Conservation (phyloP, 1,139 yeast species). For the Yamadazyma jaroonii region DNA sequence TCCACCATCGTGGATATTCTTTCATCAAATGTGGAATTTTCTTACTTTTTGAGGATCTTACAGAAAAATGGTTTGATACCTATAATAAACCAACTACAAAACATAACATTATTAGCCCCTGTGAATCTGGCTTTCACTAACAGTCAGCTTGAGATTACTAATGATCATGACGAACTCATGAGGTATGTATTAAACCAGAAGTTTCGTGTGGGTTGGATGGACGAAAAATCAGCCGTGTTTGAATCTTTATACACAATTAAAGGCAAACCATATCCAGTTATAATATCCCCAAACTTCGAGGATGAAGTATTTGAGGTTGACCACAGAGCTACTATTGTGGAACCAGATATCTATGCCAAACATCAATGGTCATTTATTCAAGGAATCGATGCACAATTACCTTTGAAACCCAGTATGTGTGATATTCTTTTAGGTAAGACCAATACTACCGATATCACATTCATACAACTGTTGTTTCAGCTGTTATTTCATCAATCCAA, state of each 20-base stretch:
- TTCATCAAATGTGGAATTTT: conserved; percentile 70
- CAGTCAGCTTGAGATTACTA: conserved; percentile 9
- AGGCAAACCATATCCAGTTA: conserved; percentile 23
- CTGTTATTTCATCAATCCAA: conserved; percentile 23
- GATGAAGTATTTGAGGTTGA: conserved; percentile 43
- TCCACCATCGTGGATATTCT: conserved; percentile 73
- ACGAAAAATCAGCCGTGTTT: conserved; percentile 23
- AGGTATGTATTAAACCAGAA: conserved; percentile 37
- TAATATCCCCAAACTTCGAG: conserved; percentile 28
- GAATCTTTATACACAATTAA: conserved; percentile 26
- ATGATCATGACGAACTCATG: conserved; percentile 18
- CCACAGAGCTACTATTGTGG: conserved; percentile 51
- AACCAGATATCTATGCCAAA: conserved; percentile 61
- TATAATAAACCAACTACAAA: conserved; percentile 56
- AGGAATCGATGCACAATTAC: conserved; percentile 57
- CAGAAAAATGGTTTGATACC: conserved; percentile 74
- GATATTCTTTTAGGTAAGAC: conserved; percentile 19
- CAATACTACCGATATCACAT: conserved; percentile 18
- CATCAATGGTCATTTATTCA: conserved; percentile 74
- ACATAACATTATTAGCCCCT: conserved; percentile 83
- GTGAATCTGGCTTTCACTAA: conserved; percentile 70
- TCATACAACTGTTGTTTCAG: conserved; percentile 28
- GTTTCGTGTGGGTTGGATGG: conserved; percentile 34
- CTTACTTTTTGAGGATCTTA: conserved; percentile 60
- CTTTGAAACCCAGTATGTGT: conserved; percentile 42